Conservation (phyloP, 805 yeast genomes). For the Peterozyma xylosa region DNA sequence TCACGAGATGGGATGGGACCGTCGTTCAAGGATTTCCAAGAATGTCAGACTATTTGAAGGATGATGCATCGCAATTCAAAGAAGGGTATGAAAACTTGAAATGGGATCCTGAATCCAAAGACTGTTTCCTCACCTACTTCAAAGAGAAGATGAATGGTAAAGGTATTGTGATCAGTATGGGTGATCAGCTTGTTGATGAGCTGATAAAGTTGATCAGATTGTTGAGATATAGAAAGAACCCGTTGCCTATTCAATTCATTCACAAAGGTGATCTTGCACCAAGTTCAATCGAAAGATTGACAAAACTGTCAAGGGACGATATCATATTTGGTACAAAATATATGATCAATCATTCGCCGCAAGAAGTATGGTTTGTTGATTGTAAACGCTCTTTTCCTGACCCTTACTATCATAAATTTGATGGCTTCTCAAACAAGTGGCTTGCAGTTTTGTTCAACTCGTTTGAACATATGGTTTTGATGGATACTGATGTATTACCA, state of each 20-base stretch:
- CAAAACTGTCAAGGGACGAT: constrained; percentile 27
- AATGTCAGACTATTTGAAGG: neutral
- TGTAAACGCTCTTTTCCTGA: constrained; percentile 18
- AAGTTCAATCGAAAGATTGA: constrained; percentile 23
- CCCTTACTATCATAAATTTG: constrained; percentile 16
- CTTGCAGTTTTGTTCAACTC: constrained; percentile 51
- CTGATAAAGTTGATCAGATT: constrained; percentile 37
- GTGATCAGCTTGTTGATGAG: constrained; percentile 37
- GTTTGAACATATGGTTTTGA: constrained; percentile 43
- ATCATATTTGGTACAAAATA: constrained; percentile 8
- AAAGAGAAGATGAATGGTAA: constrained; percentile 27
- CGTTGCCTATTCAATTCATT: constrained; percentile 40
- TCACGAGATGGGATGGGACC: constrained; percentile 4
- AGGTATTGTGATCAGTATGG: constrained; percentile 50
- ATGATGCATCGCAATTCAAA: neutral
- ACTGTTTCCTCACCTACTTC: constrained; percentile 21
- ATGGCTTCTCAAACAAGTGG: constrained; percentile 34
- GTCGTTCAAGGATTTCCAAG: constrained; percentile 1
- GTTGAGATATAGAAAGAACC: constrained; percentile 41
- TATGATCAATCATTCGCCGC: constrained; percentile 17
- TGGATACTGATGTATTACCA: constrained; percentile 43
- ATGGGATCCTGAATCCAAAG: neutral
- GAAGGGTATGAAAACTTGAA: constrained; percentile 4
- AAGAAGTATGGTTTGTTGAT: constrained; percentile 25
- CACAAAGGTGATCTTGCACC: constrained; percentile 32